Base-by-base conservation (phyloP, 805 yeast species). In the Schwanniomyces occidentalis region DNA sequence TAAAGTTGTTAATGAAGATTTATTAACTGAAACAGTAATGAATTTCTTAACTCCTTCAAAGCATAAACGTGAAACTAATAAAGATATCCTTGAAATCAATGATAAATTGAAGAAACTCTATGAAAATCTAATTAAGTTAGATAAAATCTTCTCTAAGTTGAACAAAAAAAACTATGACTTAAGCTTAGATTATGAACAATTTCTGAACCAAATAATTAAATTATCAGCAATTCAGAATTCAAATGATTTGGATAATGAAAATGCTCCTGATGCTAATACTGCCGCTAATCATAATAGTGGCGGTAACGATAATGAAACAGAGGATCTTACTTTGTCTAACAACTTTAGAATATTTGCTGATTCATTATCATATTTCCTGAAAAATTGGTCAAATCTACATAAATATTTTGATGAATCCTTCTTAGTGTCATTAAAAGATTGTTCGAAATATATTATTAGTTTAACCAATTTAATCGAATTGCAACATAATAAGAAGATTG, bases 401-500 rank as follows among this genome's bases (percentile, higher is more conserved):
- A 62, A 67, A 25, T 67, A 66, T 32, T 68, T 88, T 37, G 96
- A 91, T 50, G 84, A 81, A 46, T 82, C 88, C 24, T 93, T 87
- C 51, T 71, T 88, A 31, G 85, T 86, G 2, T 80, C 95, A 8
- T 63, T 93, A 45, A 83, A 85, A 46, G 98, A 93, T 58, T 72
- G 93, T 61, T 88, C 91, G 43, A 90, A 86, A 60, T 93, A 65
- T 41, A 66, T 69, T 30, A 52, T 68, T 4, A 56, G 65, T 19
- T 54, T 69, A 30, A 62, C 70, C 50, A 77, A 73, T 42, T 64
- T 91, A 39, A 75, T 93, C 35, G 89, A 84, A 52, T 71, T 85
- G 37, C 88, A 91, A 45, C 98, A 91, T 52, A 89, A 88, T 54
- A 90, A 90, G 57, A 90, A 86, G 49, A 76, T 91, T 17, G 99